Base-by-base conservation (phyloP, 768 basidiomycete species). In the Mycena venus region DNA sequence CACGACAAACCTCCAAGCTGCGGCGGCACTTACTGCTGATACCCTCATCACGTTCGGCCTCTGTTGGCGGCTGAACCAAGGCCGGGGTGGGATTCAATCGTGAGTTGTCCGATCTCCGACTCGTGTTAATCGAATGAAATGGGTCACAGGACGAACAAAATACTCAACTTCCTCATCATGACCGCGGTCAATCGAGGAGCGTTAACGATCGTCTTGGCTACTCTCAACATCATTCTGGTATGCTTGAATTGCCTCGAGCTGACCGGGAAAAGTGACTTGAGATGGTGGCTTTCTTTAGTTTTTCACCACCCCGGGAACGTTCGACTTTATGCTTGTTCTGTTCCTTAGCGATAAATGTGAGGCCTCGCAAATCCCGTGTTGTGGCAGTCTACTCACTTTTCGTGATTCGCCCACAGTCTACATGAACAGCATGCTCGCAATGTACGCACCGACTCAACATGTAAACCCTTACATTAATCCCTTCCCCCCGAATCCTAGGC, bases 121-220 rank as follows among this genome's bases (percentile, higher is more conserved):
- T n/a, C n/a, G n/a, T n/a, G n/a, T n/a, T n/a, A n/a, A n/a, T n/a
- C n/a, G 44, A 21, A 15, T 47, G 15, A 8, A 47, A 7, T 23
- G 25, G n/a, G n/a, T n/a, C n/a, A n/a, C n/a, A 49, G 47, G 25
- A 49, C n/a, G n/a, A n/a, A n/a, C n/a, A n/a, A n/a, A n/a, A n/a
- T n/a, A n/a, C n/a, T n/a, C n/a, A n/a, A n/a, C 47, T 70, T 70
- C 59, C 58, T 70, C 42, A 60, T 70, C 42, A 60, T 70, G 68
- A 70, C 68, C 29, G 68, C 68, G n/a, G 21, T 70, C n/a, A 70
- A 70, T 49, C 59, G 68, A 1, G 68, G 67, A 3, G 55, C 29
- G 17, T 68, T 25, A 38, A 68, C 67, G 1, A 47, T 59, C 6
- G 47, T 68, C 42, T 70, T 61, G n/a, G 68, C 68, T 2, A 44